Base-by-base conservation (phyloP, 2,329 filamentous ascomycete genomes). In the Paracamarosporium sp. region DNA sequence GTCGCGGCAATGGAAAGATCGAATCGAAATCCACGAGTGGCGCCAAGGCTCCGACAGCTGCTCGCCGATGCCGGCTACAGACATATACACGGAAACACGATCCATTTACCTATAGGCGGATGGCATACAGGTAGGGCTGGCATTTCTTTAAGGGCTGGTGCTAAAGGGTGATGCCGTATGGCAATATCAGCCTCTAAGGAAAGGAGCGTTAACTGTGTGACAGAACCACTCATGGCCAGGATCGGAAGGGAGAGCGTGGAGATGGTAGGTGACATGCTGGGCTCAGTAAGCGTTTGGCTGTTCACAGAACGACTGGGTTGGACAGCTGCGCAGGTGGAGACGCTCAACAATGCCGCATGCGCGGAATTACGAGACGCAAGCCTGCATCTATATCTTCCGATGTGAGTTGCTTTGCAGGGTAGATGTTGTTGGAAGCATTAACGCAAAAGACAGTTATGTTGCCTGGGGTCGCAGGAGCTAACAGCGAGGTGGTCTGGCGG, bases 201-300 rank as follows among this genome's bases (percentile, higher is more conserved):
- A 38, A 33, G 8, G 17, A 33, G 4, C 28, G 9, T 36, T 35
- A 6, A 53, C 30, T 12, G 28, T 31, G 17, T 7, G 25, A 31
- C 44, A 77, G 75, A 77, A 65, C 64, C 73, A 41, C 45, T 46
- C 46, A 65, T 64, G 58, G 63, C 69, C 20, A 61, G 57, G 13
- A 69, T 77, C 30, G 75, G 75, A 35, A 60, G 61, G 36, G 69
- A 74, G 1, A 70, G 62, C 27, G 50, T 67, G 2, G 60, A 62
- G 15, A 69, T 76, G 56, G 61, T 77, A 25, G 67, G 67, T 11
- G 70, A 75, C 46, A 66, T 77, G 53, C 64, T 78, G 12, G 73
- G 76, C 22, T 77, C 75, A 11, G 67, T 73, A 13, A 70, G 73
- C 8, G 61, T 76, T 12, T 78, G 74, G 74, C 72, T 74, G 1